Evolutionary conservation across 495 filamentous ascomycete species (phyloP).

Genomic region (Lepraria neglecta): DNA sequence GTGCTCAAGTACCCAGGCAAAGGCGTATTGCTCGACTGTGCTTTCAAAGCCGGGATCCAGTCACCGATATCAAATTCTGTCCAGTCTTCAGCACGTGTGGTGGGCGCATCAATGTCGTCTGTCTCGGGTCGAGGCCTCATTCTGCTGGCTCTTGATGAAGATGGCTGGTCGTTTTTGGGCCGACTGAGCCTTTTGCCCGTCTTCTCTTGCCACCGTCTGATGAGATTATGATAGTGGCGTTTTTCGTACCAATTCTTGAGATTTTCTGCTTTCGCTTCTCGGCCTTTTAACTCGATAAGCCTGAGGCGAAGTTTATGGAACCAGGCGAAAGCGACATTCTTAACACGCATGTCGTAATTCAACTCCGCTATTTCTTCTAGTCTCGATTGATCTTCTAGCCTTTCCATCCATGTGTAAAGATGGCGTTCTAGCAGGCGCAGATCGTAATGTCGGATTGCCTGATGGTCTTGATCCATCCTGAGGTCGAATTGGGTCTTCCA

Average conservation of each 20-base stretch:
- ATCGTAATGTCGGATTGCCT: conserved; percentile 40
- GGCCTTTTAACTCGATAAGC: conserved; percentile 45
- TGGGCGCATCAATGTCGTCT: conserved; percentile 19
- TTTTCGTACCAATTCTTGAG: conserved; percentile 52
- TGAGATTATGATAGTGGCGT: conserved; percentile 49
- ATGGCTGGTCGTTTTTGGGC: conserved; percentile 14
- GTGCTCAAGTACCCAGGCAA: conserved; percentile 51
- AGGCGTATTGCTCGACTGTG: conserved; percentile 38
- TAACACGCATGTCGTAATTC: conserved; percentile 42
- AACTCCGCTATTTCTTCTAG: conserved; percentile 46
- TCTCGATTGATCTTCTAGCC: conserved; percentile 36
- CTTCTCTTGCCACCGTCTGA: conserved; percentile 54
- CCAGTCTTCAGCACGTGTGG: conserved; percentile 32
- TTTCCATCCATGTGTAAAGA: conserved; percentile 44
- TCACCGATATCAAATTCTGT: conserved; percentile 45
- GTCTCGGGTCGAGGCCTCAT: conserved; percentile 10
- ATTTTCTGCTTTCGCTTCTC: conserved; percentile 44
- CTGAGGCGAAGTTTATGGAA: conserved; percentile 49
- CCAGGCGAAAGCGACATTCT: conserved; percentile 39
- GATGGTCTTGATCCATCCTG: conserved; percentile 36
- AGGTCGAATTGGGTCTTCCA: conserved; percentile 42
- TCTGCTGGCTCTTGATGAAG: conserved; percentile 11
- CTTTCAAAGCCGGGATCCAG: conserved; percentile 36
- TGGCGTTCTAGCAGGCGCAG: conserved; percentile 41
- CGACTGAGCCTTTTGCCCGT: conserved; percentile 35